phyloP scores from a whole-genome alignment of 2,329 filamentous ascomycete genomes.

The Daldinia sp. region DNA sequence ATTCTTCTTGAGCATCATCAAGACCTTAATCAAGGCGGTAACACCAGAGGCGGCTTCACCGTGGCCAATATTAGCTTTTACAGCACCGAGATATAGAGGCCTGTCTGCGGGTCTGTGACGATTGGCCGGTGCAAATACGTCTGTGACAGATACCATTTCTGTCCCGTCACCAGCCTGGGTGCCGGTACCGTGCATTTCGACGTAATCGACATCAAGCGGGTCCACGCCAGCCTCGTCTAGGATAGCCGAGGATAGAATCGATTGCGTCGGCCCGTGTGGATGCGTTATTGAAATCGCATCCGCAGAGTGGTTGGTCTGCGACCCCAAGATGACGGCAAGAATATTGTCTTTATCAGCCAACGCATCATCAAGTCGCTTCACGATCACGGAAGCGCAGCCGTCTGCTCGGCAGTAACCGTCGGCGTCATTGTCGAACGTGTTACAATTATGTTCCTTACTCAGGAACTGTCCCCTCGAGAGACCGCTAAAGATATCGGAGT shows the following conservation, averaged over 20 bases:
- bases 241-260: constrained; percentile 73
- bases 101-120: constrained; percentile 56
- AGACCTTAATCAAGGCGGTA: constrained; percentile 69
- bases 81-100: constrained; percentile 68
- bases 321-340: constrained; percentile 77
- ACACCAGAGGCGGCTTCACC: constrained; percentile 68
- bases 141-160: constrained; percentile 80
- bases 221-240: constrained; percentile 77
- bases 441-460: constrained; percentile 78
- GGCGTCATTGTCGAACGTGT: constrained; percentile 81
- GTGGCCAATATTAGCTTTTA: constrained; percentile 72
- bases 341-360: constrained; percentile 78
- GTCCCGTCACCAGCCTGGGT: constrained; percentile 85
- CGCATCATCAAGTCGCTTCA: constrained; percentile 84
- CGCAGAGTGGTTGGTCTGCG: constrained; percentile 82
- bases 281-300: constrained; percentile 85
- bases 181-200: constrained; percentile 91
- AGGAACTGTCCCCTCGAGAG: constrained; percentile 80
- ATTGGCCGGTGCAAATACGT: constrained; percentile 58
- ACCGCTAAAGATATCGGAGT: constrained; percentile 81
- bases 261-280: constrained; percentile 80
- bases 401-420: constrained; percentile 87
- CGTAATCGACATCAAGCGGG: constrained; percentile 79
- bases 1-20: constrained; percentile 71
- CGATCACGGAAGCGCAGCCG: constrained; percentile 74